Percentiles rank a stretch among this genome's conserved stretches.
Conservation (phyloP, 352 stramenopile species). For the Globisporangium barbulae region DNA sequence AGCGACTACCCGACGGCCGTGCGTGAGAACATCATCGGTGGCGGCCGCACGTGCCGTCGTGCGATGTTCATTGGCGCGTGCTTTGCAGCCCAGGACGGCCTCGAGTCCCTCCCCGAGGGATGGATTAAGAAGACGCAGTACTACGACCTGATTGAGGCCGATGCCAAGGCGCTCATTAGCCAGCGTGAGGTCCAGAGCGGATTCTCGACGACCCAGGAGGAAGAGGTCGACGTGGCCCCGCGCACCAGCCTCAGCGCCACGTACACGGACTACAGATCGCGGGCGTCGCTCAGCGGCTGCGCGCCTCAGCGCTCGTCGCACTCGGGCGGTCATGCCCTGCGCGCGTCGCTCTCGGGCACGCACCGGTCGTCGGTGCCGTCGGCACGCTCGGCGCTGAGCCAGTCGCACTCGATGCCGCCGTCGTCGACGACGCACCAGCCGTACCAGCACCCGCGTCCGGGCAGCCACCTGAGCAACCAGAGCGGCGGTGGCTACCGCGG, state of each 20-base stretch:
- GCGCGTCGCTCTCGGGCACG: constrained; percentile 8
- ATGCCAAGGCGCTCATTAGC: constrained; percentile 60
- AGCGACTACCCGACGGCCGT: constrained; percentile 78
- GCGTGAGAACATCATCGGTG: constrained; percentile 80
- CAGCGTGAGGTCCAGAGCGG: constrained; percentile 59
- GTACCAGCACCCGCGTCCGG: constrained; percentile 11
- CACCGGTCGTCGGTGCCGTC: constrained; percentile 6
- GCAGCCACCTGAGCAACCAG: constrained; percentile 2
- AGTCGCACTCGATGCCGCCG: neutral
- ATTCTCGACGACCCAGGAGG: constrained; percentile 25
- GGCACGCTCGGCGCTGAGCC: constrained; percentile 8
- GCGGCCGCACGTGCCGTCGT: constrained; percentile 67
- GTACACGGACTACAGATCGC: constrained; percentile 59
- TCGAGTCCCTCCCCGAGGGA: constrained; percentile 60
- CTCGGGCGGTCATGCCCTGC: constrained; percentile 4
- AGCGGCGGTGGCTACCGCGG: constrained; percentile 16
- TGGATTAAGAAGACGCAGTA: constrained; percentile 83
- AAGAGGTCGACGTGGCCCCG: constrained; percentile 40
- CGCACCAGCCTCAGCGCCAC: constrained; percentile 29
- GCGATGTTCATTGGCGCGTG: constrained; percentile 83
- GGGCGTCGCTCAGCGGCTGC: constrained; percentile 36
- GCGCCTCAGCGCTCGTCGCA: constrained; percentile 28
- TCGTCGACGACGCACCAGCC: neutral
- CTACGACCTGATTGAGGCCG: constrained; percentile 77
- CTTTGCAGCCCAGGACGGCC: constrained; percentile 70